phyloP scores from a whole-genome alignment of 805 yeast species.

The Brettanomyces anomalus region DNA sequence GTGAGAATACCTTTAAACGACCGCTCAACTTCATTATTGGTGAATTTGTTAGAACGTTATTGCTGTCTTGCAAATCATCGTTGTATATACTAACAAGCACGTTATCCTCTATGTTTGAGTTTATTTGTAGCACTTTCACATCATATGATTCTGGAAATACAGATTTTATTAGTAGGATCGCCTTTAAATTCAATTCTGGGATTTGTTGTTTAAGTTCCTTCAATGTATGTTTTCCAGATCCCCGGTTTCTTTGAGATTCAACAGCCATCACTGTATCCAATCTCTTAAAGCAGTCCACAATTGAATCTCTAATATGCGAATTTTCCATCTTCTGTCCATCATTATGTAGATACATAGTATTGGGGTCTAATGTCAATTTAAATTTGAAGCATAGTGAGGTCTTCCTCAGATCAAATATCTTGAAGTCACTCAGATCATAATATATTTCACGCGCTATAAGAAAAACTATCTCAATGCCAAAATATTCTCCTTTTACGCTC shows the following conservation, averaged over 20 bases:
- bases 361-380: too few species aligned
- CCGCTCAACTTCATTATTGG: neutral
- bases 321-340: too few species aligned
- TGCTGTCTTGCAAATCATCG: too few species aligned
- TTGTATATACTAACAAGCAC: neutral
- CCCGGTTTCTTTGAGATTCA: neutral
- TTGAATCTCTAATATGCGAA: too few species aligned
- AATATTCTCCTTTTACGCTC: too few species aligned
- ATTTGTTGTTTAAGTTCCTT: neutral
- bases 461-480: too few species aligned
- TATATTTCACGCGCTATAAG: too few species aligned
- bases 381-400: neutral
- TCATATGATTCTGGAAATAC: constrained; percentile 3
- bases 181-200: neutral
- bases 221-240: neutral
- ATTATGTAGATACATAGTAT: too few species aligned
- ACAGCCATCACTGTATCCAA: constrained; percentile 2
- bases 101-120: neutral
- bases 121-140: neutral
- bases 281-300: neutral
- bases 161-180: neutral
- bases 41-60: too few species aligned
- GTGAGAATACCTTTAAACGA: neutral
- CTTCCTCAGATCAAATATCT: neutral
- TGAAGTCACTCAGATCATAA: too few species aligned